Evolutionary conservation across 768 basidiomycete species (phyloP), one percentile per base, ranked within the genome.

Genomic region (Mycena vitilis): DNA sequence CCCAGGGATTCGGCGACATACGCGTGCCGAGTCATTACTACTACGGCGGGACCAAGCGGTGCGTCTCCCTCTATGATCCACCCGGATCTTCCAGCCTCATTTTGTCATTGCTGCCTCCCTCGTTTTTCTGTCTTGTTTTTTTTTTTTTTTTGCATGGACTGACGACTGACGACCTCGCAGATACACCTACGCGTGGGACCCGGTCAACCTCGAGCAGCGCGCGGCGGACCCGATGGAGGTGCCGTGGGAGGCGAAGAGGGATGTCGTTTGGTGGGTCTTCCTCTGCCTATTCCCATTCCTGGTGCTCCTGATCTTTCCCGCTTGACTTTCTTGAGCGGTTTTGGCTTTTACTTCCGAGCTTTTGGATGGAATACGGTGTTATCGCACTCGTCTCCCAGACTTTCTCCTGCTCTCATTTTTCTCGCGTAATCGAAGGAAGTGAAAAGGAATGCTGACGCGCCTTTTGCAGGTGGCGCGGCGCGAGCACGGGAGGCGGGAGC

Each of bases 11-110:
- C 76, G 81, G 89, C 70, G 98, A 99, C 75, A 94, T 99, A 72
- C 85, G 93, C 65, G 95, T 99, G 69, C 97, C 98, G 0, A 96
- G 94, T 68, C 96, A 99, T 78, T 99, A 99, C 77, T 99, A 99
- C 78, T 95, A 94, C 74, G 91, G 91, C 13, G 90, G 90, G 62
- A 94, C 91, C 18, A 82, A 86, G 54, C 80, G 89, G 61, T 66
- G 44, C 13, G 56, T 20, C 48, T 12, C 34, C 8, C 36, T 38
- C 36, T 18, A 3, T 20, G 34, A 20, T 36, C 25, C 10, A 30
- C n/a, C n/a, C n/a, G n/a, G n/a, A n/a, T n/a, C n/a, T n/a, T n/a
- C n/a, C n/a, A n/a, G n/a, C n/a, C n/a, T n/a, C n/a, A n/a, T n/a
- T n/a, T n/a, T n/a, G n/a, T n/a, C n/a, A n/a, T n/a, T n/a, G n/a